These are phyloP conservation scores for Tolypocladium paradoxum DNA, from an alignment of 2,329 filamentous ascomycete species.

Conservation along the genomic window DNA sequence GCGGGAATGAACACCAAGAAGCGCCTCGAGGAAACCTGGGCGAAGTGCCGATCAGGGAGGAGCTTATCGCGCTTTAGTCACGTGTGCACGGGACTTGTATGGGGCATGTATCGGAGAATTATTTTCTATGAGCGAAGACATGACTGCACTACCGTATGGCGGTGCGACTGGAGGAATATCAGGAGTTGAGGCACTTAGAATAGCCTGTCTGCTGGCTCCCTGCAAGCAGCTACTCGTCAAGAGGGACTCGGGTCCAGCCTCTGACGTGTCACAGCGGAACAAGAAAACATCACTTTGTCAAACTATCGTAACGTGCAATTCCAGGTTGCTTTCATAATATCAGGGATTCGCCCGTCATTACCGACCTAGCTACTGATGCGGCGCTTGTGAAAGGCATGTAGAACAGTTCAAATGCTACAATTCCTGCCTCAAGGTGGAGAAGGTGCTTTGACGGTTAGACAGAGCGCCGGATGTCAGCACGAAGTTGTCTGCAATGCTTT, in stretches of 20 bases:
- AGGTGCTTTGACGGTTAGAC: too few relatives aligned
- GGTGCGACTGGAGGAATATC: neutral
- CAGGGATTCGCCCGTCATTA: too few relatives aligned
- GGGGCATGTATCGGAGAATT: neutral
- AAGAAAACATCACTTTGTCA: too few relatives aligned
- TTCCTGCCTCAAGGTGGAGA: too few relatives aligned
- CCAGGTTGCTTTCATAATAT: too few relatives aligned
- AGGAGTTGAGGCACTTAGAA: neutral
- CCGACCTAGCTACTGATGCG: too few relatives aligned
- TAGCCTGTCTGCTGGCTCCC: neutral
- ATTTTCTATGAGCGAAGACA: neutral
- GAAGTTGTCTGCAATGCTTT: too few relatives aligned
- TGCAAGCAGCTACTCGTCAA: neutral
- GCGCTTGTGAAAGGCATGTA: too few relatives aligned
- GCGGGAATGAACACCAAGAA: slow-evolving; percentile 4
- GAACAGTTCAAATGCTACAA: too few relatives aligned
- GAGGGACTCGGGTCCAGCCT: neutral
- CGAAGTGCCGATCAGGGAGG: slow-evolving; percentile 9
- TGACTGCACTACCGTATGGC: neutral
- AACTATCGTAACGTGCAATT: too few relatives aligned
- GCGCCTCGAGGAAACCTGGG: slow-evolving; percentile 5
- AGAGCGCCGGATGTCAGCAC: too few relatives aligned
- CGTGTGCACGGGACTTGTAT: neutral
- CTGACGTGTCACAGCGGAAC: neutral
- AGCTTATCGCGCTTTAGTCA: slow-evolving; percentile 9